phyloP scores from a whole-genome alignment of 116 monocot species.

The Papilionanthe hybrid region DNA sequence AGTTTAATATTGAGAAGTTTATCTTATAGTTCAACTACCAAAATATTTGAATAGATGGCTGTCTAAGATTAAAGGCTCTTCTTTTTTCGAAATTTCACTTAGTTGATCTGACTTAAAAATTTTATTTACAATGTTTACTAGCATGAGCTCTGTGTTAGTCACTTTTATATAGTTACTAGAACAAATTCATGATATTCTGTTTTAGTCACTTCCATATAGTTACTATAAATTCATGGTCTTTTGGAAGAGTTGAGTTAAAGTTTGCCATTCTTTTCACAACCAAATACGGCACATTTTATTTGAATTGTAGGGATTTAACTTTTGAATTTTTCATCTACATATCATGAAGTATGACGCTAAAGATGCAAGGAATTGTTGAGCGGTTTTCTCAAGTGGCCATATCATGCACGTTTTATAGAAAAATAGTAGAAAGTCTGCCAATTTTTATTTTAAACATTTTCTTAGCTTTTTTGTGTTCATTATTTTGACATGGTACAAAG shows the following conservation, averaged over 20 bases:
- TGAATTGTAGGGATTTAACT: background rate
- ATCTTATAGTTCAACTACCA: background rate
- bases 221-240: background rate
- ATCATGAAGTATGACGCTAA: no score
- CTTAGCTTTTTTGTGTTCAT: no score
- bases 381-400: no score
- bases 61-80: no score
- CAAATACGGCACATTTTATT: background rate
- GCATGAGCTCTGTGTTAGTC: background rate
- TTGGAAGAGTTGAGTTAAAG: background rate
- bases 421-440: no score
- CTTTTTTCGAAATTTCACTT: no score
- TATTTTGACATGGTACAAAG: no score
- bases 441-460: no score
- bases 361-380: no score
- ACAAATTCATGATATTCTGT: background rate
- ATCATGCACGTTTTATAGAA: no score
- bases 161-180: background rate
- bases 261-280: background rate
- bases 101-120: no score
- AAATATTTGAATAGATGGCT: background rate
- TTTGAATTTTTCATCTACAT: no score
- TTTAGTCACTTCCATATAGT: background rate
- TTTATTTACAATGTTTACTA: background rate
- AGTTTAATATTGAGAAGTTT: background rate